Conservation (phyloP, 1,284 basidiomycete genomes). For the Microbotryomycetes sp. region DNA sequence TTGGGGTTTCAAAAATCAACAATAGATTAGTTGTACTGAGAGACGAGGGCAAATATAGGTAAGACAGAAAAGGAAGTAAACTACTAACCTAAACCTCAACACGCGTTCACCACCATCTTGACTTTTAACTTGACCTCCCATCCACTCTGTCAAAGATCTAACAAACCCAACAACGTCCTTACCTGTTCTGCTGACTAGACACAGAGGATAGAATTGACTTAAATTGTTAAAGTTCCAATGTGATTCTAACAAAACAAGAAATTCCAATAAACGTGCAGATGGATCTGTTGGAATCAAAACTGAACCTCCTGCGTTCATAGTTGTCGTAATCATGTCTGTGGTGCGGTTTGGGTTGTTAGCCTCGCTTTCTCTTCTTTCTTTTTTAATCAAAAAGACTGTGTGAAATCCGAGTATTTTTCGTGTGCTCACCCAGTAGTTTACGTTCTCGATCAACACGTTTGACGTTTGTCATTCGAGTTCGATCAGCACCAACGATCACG, state of each 20-base stretch:
- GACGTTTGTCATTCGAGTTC: slow-evolving; percentile 71
- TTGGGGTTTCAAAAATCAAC: slow-evolving; percentile 9
- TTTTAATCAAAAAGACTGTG: not conserved
- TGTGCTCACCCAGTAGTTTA: slow-evolving; percentile 66
- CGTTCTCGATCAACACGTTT: slow-evolving; percentile 86
- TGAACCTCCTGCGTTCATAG: slow-evolving; percentile 66
- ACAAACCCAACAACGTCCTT: slow-evolving; percentile 93
- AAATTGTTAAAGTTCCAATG: slow-evolving; percentile 79
- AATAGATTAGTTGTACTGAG: not conserved
- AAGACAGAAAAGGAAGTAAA: not conserved
- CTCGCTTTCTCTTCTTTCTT: too few relatives aligned
- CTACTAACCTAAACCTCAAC: slow-evolving; percentile 44
- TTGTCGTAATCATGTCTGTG: slow-evolving; percentile 58
- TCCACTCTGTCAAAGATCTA: slow-evolving; percentile 97
- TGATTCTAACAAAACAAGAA: slow-evolving; percentile 90
- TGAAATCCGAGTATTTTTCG: too few relatives aligned
- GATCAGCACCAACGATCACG: slow-evolving; percentile 86
- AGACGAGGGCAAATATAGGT: not conserved
- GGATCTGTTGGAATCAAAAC: slow-evolving; percentile 83
- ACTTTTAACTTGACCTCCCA: slow-evolving; percentile 53
- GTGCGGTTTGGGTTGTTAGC: too few relatives aligned
- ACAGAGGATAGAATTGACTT: slow-evolving; percentile 64
- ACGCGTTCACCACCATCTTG: slow-evolving; percentile 45
- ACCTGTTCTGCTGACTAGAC: slow-evolving; percentile 81
- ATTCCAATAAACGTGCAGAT: slow-evolving; percentile 84